These are phyloP conservation scores for Triticum monococcum DNA, from an alignment of 176 grass and related monocot genomes.

Conservation along the genomic window DNA sequence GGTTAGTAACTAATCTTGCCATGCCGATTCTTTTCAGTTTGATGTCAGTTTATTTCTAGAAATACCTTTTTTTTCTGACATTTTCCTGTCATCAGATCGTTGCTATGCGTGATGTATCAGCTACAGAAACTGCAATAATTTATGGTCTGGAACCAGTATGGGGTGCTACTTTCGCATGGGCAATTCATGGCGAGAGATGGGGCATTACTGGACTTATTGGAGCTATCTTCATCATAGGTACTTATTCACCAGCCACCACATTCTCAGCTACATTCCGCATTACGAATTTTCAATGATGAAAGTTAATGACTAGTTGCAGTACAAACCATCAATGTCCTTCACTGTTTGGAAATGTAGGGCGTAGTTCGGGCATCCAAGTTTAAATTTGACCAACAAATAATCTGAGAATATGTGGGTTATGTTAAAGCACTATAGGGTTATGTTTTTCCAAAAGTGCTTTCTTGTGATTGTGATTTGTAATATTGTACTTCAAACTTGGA, in stretches of 20 bases:
- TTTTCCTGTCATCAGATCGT: slow-evolving; percentile 34
- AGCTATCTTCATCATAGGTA: slow-evolving; percentile 49
- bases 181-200: slow-evolving; percentile 53
- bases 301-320: neutral
- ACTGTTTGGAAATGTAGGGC: neutral
- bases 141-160: slow-evolving; percentile 61
- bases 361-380: neutral
- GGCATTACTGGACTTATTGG: slow-evolving; percentile 43
- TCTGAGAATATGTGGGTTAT: neutral
- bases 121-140: slow-evolving; percentile 66
- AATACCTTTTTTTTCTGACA: neutral
- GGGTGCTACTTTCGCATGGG: slow-evolving; percentile 57
- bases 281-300: neutral
- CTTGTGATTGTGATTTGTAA: neutral
- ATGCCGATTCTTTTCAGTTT: neutral
- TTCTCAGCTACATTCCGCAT: neutral
- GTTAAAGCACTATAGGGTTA: neutral
- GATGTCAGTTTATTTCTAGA: neutral
- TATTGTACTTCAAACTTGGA: neutral
- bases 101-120: slow-evolving; percentile 56
- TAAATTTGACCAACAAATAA: neutral
- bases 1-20: slow-evolving; percentile 23
- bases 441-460: neutral
- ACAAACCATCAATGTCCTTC: neutral
- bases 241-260: neutral